phyloP scores from a whole-genome alignment of 768 basidiomycete genomes.

The Stropharia rugosoannulata region DNA sequence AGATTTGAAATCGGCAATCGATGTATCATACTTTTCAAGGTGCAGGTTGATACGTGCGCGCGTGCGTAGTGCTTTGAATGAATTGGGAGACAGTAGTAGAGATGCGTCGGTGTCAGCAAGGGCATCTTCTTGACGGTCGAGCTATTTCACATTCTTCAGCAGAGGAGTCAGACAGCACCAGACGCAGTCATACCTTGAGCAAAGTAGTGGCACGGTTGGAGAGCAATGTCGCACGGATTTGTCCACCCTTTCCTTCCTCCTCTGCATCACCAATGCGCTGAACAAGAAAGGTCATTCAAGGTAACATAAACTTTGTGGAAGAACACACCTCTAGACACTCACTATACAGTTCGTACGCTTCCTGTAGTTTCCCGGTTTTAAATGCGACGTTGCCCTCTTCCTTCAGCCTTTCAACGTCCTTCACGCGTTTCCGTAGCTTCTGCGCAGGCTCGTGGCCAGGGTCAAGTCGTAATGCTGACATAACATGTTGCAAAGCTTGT shows the following conservation, averaged over 20 bases:
- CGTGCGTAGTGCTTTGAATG: slow-evolving; percentile 86
- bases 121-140: slow-evolving; percentile 65
- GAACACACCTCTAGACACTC: slow-evolving; percentile 65
- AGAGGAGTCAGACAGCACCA: slow-evolving; percentile 8
- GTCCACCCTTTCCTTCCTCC: slow-evolving; percentile 78
- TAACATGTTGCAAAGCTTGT: slow-evolving; percentile 68
- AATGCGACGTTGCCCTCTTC: slow-evolving; percentile 84
- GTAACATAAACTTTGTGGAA: not conserved
- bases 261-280: slow-evolving; percentile 66
- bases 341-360: slow-evolving; percentile 68
- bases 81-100: slow-evolving; percentile 56
- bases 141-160: slow-evolving; percentile 34
- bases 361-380: slow-evolving; percentile 55
- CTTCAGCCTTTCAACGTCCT: slow-evolving; percentile 79
- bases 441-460: slow-evolving; percentile 74
- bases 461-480: slow-evolving; percentile 73
- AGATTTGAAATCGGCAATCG: slow-evolving; percentile 75
- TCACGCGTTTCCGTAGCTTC: slow-evolving; percentile 72
- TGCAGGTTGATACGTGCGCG: slow-evolving; percentile 78
- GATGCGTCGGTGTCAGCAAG: slow-evolving; percentile 71
- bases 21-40: slow-evolving; percentile 70
- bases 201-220: slow-evolving; percentile 85
- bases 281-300: not conserved
- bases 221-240: slow-evolving; percentile 75
- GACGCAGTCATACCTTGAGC: slow-evolving; percentile 51